phyloP scores from a whole-genome alignment of 2,329 filamentous ascomycete species.

The Cladobotryum mycophilum region DNA sequence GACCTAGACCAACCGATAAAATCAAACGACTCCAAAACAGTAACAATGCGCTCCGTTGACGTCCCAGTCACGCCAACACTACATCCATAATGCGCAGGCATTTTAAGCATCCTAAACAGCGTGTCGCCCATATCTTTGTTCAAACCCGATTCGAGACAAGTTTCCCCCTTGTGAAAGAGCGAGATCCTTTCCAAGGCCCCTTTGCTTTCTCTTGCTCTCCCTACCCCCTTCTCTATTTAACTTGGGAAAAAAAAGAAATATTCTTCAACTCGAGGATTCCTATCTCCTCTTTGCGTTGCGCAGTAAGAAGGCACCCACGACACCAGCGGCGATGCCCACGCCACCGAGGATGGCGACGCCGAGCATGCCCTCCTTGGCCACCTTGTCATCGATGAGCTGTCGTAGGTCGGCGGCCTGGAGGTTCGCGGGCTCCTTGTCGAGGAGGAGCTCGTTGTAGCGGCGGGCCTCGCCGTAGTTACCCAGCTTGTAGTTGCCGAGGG shows the following conservation, averaged over 20 bases:
- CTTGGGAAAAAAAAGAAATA: no score
- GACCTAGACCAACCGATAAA: background rate
- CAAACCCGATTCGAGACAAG: no score
- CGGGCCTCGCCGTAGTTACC: constrained; percentile 95
- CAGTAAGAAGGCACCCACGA: constrained; percentile 82
- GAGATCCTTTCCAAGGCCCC: no score
- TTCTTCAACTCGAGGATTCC: constrained; percentile 6
- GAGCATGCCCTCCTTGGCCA: constrained; percentile 87
- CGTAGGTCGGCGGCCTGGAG: constrained; percentile 83
- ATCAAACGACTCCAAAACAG: background rate
- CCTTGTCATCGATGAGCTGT: constrained; percentile 88
- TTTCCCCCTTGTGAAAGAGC: no score
- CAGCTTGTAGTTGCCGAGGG: constrained; percentile 95
- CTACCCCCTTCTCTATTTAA: background rate
- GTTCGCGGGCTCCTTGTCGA: constrained; percentile 88
- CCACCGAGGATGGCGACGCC: constrained; percentile 94
- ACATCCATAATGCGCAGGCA: background rate
- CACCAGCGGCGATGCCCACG: constrained; percentile 85
- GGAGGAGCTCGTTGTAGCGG: constrained; percentile 85
- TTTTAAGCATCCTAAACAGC: background rate
- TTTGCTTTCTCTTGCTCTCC: background rate
- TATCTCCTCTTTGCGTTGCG: constrained; percentile 62
- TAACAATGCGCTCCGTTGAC: background rate
- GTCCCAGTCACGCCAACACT: background rate
- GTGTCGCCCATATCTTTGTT: no score